Evolutionary conservation across 371 early-diverging fungal species (phyloP).

Genomic region (Mucor racemosus): DNA sequence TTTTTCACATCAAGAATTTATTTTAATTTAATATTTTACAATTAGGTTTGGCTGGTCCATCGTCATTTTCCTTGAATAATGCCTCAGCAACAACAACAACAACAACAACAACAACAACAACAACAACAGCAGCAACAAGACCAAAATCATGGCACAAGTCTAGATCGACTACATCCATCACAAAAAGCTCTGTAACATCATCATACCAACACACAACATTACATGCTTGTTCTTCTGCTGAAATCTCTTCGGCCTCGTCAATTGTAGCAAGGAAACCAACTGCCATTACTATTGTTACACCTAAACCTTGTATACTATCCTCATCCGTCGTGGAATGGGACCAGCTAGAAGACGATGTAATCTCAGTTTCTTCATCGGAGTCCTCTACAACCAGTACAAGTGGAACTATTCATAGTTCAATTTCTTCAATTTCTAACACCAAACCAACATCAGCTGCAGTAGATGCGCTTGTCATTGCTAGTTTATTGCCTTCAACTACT

Average conservation of each 20-base stretch:
- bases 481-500: slow-evolving; percentile 11
- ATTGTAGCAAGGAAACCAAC: slow-evolving; percentile 14
- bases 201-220: slow-evolving; percentile 20
- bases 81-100: no score
- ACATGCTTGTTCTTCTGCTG: not conserved
- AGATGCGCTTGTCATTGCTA: slow-evolving; percentile 29
- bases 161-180: slow-evolving; percentile 35
- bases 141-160: slow-evolving; percentile 32
- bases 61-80: not conserved
- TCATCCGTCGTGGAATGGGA: slow-evolving; percentile 21
- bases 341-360: slow-evolving; percentile 19
- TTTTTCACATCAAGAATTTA: not conserved
- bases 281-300: slow-evolving; percentile 20
- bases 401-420: slow-evolving; percentile 10
- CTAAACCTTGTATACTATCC: slow-evolving; percentile 8
- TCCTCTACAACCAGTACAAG: slow-evolving; percentile 11
- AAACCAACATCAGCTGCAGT: slow-evolving; percentile 23
- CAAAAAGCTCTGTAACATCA: slow-evolving; percentile 36
- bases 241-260: not conserved
- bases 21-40: not conserved
- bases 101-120: slow-evolving; percentile 1
- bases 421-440: slow-evolving; percentile 5
- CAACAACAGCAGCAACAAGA: slow-evolving; percentile 9
- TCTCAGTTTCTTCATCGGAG: slow-evolving; percentile 21
- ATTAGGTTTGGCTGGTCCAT: not conserved